phyloP scores from a whole-genome alignment of 345 rosid genomes.

The Citropsis articulata region DNA sequence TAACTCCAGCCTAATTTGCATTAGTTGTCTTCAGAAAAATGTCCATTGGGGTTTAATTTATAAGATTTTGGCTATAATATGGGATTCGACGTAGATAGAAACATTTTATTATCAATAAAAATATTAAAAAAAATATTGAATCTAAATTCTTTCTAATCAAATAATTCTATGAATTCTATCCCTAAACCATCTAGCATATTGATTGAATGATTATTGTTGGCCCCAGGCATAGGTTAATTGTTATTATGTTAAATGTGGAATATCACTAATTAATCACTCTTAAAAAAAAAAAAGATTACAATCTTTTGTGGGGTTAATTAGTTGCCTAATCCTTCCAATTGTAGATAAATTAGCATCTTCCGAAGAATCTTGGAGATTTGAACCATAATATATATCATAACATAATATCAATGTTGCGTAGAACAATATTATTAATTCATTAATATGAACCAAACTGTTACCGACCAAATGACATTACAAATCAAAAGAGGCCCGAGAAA shows the following conservation, averaged over 20 bases:
- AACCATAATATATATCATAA: not conserved
- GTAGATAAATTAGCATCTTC: not conserved
- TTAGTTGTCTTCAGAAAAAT: not conserved
- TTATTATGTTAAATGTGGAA: not conserved
- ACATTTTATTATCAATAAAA: no score
- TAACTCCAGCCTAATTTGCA: not conserved
- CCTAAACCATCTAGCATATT: not conserved
- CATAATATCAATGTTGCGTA: not conserved
- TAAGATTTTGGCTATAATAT: not conserved
- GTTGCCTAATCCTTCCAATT: not conserved
- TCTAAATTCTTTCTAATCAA: not conserved
- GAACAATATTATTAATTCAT: not conserved
- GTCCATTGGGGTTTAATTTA: not conserved
- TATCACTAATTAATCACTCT: not conserved
- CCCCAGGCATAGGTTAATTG: no score
- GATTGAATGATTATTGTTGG: not conserved
- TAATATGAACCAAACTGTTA: not conserved
- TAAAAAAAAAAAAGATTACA: not conserved
- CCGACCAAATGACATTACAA: slow-evolving; percentile 8
- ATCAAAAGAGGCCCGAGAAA: slow-evolving; percentile 25
- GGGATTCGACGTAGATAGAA: not conserved
- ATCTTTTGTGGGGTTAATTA: slow-evolving; percentile 14
- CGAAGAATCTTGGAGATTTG: not conserved
- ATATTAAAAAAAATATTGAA: not conserved
- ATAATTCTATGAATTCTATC: not conserved